A percentile compares a stretch with the other conserved stretches of the same genome.
phyloP scores from a whole-genome alignment of 2,329 filamentous ascomycete species.

The Ascochyta lentis region DNA sequence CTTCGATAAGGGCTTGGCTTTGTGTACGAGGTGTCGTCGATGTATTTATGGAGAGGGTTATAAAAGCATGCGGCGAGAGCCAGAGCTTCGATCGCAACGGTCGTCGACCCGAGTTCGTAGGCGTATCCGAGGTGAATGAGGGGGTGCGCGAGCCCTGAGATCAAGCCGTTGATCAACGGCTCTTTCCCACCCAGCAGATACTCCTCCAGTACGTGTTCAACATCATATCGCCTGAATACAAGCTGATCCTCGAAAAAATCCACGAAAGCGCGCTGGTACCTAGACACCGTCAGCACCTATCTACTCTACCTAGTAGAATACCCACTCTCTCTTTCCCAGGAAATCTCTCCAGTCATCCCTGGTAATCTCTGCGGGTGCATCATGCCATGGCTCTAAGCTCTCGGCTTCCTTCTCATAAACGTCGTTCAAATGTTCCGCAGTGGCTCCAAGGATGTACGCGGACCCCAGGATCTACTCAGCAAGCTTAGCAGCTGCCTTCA shows the following conservation, averaged over 20 bases:
- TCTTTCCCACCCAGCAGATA: conserved; percentile 77
- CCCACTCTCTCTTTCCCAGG: conserved; percentile 72
- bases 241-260: conserved; percentile 96
- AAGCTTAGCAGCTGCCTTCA: conserved; percentile 40
- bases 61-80: conserved; percentile 69
- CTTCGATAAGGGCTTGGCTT: conserved; percentile 62
- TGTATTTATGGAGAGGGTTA: conserved; percentile 63
- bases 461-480: conserved; percentile 71
- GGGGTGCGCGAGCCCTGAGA: conserved; percentile 83
- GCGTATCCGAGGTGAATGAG: conserved; percentile 97
- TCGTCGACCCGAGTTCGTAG: conserved; percentile 83
- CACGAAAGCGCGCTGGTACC: conserved; percentile 87
- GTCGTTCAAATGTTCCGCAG: conserved; percentile 72
- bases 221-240: conserved; percentile 78
- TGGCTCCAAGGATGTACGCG: conserved; percentile 83
- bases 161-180: conserved; percentile 80
- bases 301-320: neutral
- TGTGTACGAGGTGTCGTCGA: conserved; percentile 77
- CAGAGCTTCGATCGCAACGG: conserved; percentile 87
- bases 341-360: conserved; percentile 86
- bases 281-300: conserved; percentile 36
- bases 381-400: conserved; percentile 77
- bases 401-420: conserved; percentile 81
- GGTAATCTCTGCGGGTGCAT: conserved; percentile 84
- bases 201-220: conserved; percentile 76